phyloP scores from a whole-genome alignment of 805 yeast genomes.

The Clavispora vitiphila region DNA sequence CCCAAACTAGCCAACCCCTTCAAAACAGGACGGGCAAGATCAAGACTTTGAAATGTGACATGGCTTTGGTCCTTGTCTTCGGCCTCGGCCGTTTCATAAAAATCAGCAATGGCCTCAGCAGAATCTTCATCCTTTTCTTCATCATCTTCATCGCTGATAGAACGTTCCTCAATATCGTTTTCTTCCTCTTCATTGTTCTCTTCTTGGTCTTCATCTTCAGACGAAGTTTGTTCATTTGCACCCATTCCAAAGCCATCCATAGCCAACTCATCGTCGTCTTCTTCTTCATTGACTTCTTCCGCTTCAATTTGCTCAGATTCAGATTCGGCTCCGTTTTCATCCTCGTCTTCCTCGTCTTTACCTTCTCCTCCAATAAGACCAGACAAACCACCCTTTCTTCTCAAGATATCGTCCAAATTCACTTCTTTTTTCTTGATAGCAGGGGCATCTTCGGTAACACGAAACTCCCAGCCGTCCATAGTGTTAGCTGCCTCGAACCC shows the following conservation, averaged over 20 bases:
- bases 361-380: slow-evolving; percentile 45
- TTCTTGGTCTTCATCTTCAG: slow-evolving; percentile 2
- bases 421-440: slow-evolving; percentile 47
- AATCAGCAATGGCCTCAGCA: slow-evolving; percentile 77
- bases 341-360: slow-evolving; percentile 7
- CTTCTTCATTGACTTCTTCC: slow-evolving; percentile 20
- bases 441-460: slow-evolving; percentile 38
- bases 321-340: slow-evolving; percentile 13
- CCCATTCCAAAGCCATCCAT: slow-evolving; percentile 45
- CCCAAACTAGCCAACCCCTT: slow-evolving; percentile 79
- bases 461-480: slow-evolving; percentile 84
- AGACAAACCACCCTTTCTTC: slow-evolving; percentile 73
- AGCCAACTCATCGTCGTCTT: slow-evolving; percentile 39
- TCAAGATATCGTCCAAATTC: slow-evolving; percentile 82
- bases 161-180: slow-evolving; percentile 16
- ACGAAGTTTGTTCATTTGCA: slow-evolving; percentile 31
- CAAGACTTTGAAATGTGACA: slow-evolving; percentile 66
- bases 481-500: slow-evolving; percentile 45
- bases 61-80: slow-evolving; percentile 47
- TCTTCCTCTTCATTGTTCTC: slow-evolving; percentile 8
- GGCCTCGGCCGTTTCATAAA: slow-evolving; percentile 45
- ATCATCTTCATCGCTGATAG: slow-evolving; percentile 8
- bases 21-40: slow-evolving; percentile 84
- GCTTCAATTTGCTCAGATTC: slow-evolving; percentile 21
- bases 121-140: slow-evolving; percentile 53